Conservation (phyloP, 108 stramenopile genomes). For the Nitzschia sp. region DNA sequence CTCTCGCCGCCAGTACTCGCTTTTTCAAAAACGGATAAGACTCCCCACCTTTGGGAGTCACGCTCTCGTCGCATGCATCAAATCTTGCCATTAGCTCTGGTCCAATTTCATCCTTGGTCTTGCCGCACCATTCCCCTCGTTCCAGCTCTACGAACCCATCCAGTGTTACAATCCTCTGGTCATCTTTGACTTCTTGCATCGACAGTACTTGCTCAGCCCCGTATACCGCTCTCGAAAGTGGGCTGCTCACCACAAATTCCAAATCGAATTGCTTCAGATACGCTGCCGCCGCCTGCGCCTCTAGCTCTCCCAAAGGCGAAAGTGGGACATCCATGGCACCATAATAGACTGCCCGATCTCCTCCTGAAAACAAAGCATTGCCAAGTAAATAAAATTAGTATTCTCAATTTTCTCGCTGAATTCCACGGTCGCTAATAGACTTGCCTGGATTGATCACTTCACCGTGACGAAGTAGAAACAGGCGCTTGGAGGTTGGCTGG, state of each 20-base stretch:
- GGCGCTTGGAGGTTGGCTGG: constrained; percentile 51
- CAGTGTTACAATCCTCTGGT: constrained; percentile 33
- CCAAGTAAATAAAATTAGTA: background rate
- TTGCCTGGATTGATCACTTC: constrained; percentile 87
- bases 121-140: constrained; percentile 76
- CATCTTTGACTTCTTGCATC: constrained; percentile 12
- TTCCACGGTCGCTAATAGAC: background rate
- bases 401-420: background rate
- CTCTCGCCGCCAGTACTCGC: constrained; percentile 67
- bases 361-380: constrained; percentile 32
- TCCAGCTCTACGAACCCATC: constrained; percentile 83
- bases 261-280: constrained; percentile 70
- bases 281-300: constrained; percentile 75
- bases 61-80: constrained; percentile 82
- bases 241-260: constrained; percentile 70
- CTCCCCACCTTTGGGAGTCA: constrained; percentile 87
- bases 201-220: constrained; percentile 70
- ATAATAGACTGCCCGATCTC: constrained; percentile 83
- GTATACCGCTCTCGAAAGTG: constrained; percentile 76
- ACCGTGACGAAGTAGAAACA: constrained; percentile 87
- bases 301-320: constrained; percentile 77
- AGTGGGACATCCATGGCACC: constrained; percentile 86
- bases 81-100: constrained; percentile 64
- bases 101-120: constrained; percentile 80
- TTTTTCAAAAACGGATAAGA: constrained; percentile 68